phyloP scores from a whole-genome alignment of 345 rosid genomes.

The Psidium guajava region DNA sequence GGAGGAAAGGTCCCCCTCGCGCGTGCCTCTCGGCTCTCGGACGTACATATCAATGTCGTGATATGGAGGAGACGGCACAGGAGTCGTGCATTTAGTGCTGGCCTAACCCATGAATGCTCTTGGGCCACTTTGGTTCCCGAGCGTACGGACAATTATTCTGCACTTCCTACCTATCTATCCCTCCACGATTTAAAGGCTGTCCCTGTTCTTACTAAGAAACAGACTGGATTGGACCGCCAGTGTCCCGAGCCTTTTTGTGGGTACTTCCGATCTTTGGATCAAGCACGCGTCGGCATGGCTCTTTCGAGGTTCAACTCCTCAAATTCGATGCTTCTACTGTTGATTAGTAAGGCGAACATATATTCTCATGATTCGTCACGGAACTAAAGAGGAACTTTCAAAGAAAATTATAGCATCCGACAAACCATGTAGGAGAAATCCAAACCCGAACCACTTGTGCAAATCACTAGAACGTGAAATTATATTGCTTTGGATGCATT shows the following conservation, averaged over 20 bases:
- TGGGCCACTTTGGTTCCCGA: neutral
- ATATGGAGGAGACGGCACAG: neutral
- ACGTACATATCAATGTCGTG: neutral
- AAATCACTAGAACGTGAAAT: neutral
- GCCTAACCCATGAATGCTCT: neutral
- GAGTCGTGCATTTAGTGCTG: neutral
- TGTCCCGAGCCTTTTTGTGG: neutral
- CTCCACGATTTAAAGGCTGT: neutral
- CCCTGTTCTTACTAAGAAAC: neutral
- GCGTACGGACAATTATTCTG: neutral
- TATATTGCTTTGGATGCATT: neutral
- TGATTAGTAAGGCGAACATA: too few relatives aligned
- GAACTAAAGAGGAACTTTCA: neutral
- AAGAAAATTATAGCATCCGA: neutral
- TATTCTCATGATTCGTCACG: neutral
- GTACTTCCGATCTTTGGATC: neutral
- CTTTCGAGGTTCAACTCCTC: too few relatives aligned
- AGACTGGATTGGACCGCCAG: neutral
- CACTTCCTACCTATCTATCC: neutral
- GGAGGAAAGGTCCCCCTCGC: neutral
- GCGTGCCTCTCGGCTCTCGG: neutral
- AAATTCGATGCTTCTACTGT: too few relatives aligned
- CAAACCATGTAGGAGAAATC: neutral
- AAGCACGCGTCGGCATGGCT: neutral
- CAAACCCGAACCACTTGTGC: neutral